phyloP scores from a whole-genome alignment of 179 eudicot species.

The Beta macrorhiza region DNA sequence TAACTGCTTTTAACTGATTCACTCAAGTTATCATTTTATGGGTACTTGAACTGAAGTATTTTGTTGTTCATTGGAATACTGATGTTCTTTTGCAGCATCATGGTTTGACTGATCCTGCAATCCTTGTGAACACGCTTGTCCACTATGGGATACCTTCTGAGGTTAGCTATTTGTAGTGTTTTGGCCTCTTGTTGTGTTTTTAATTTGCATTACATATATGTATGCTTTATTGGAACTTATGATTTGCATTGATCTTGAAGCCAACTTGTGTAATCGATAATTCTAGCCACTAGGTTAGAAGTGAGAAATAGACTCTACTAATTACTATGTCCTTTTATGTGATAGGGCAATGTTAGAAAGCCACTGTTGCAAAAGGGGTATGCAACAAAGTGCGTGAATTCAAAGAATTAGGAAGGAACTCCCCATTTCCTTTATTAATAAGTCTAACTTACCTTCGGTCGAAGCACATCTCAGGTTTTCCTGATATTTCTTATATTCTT shows the following conservation, averaged over 20 bases:
- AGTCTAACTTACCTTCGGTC: background rate
- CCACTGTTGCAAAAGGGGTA: background rate
- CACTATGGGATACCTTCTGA: constrained; percentile 25
- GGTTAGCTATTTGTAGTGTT: constrained; percentile 1
- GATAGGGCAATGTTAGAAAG: background rate
- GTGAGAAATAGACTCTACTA: background rate
- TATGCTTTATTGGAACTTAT: background rate
- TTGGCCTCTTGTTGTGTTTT: background rate
- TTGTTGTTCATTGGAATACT: background rate
- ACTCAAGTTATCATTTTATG: background rate
- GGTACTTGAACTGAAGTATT: background rate
- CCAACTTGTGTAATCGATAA: background rate
- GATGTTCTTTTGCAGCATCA: constrained; percentile 26
- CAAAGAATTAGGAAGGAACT: background rate
- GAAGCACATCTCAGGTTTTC: background rate
- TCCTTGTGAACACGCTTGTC: constrained; percentile 29
- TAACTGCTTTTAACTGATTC: no score
- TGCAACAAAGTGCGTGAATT: background rate
- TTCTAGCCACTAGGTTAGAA: background rate
- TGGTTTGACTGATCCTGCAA: constrained; percentile 26
- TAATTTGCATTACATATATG: constrained; percentile 1
- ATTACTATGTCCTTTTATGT: no score
- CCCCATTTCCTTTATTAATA: background rate
- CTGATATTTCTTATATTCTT: background rate
- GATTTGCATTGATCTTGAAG: background rate